These are phyloP conservation scores for Epithemia pelagica DNA, from an alignment of 108 stramenopile genomes.

Conservation along the genomic window DNA sequence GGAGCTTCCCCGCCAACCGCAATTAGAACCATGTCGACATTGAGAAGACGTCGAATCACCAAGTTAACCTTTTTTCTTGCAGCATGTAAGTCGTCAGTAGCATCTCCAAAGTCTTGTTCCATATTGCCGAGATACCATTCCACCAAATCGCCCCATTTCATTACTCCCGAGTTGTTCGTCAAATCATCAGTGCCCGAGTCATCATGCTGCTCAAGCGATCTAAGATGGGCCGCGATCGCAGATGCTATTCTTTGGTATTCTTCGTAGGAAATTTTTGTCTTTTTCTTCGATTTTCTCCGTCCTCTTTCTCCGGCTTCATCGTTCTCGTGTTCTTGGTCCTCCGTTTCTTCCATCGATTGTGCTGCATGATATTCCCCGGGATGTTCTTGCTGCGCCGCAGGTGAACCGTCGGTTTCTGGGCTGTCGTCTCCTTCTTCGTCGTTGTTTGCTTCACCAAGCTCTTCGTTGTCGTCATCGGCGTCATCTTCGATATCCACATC, in stretches of 20 bases:
- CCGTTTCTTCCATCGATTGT: constrained; percentile 15
- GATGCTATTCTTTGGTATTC: constrained; percentile 90
- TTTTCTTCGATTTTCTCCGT: constrained; percentile 50
- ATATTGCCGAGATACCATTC: constrained; percentile 88
- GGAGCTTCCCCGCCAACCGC: constrained; percentile 50
- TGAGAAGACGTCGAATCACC: constrained; percentile 74
- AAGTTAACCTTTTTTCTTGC: constrained; percentile 80
- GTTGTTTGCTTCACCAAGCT: constrained; percentile 15
- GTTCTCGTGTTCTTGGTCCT: constrained; percentile 6
- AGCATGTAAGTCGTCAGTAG: constrained; percentile 65
- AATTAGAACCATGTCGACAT: constrained; percentile 72
- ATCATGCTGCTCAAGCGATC: constrained; percentile 70
- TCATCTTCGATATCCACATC: constrained; percentile 92
- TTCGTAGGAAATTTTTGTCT: constrained; percentile 92
- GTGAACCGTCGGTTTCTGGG: constrained; percentile 14
- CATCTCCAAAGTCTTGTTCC: constrained; percentile 73
- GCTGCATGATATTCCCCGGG: constrained; percentile 44
- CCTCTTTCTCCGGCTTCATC: background rate
- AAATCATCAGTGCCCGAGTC: constrained; percentile 27
- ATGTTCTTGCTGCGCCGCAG: constrained; percentile 5
- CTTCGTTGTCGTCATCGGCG: constrained; percentile 30
- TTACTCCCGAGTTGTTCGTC: constrained; percentile 30
- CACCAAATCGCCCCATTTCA: constrained; percentile 77
- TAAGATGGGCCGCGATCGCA: constrained; percentile 83
- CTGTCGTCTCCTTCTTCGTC: constrained; percentile 30